phyloP scores from a whole-genome alignment of 139 green algal species.

The Trebouxia sp. region DNA sequence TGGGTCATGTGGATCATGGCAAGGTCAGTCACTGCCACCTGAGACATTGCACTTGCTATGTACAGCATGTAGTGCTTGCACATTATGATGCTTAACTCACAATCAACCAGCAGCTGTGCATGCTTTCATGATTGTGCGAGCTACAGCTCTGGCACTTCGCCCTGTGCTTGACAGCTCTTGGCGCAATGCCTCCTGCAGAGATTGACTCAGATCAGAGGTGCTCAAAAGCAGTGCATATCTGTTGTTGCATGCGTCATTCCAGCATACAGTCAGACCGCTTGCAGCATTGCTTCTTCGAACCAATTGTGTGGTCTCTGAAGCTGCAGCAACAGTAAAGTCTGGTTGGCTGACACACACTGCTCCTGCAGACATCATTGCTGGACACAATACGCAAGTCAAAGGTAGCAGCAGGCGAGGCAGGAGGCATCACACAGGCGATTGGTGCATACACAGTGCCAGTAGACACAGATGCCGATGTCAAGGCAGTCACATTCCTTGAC shows the following conservation, averaged over 20 bases:
- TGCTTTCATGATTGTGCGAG: too few species aligned
- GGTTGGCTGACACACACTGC: neutral
- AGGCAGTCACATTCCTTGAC: constrained; percentile 93
- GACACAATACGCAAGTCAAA: constrained; percentile 89
- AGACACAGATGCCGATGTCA: constrained; percentile 31
- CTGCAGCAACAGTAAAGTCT: neutral
- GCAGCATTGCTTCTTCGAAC: too few species aligned
- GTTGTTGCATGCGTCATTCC: too few species aligned
- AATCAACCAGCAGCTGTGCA: too few species aligned
- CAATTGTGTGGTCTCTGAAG: too few species aligned
- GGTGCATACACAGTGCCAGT: constrained; percentile 92
- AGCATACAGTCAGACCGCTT: too few species aligned
- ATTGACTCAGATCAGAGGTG: too few species aligned
- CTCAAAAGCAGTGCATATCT: too few species aligned
- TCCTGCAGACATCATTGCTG: constrained; percentile 79
- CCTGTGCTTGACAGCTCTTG: neutral
- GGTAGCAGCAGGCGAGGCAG: constrained; percentile 93
- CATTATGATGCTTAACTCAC: too few species aligned
- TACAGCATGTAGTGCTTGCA: neutral
- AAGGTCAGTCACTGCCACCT: constrained; percentile 50
- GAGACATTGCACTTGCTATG: neutral
- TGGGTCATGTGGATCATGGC: constrained; percentile 99
- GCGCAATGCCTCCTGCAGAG: neutral
- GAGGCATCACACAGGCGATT: constrained; percentile 98
- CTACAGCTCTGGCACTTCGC: too few species aligned